Evolutionary conservation across 2,329 filamentous ascomycete genomes (phyloP), one percentile per base, ranked within the genome.

Genomic region (Aspergillus niger): DNA sequence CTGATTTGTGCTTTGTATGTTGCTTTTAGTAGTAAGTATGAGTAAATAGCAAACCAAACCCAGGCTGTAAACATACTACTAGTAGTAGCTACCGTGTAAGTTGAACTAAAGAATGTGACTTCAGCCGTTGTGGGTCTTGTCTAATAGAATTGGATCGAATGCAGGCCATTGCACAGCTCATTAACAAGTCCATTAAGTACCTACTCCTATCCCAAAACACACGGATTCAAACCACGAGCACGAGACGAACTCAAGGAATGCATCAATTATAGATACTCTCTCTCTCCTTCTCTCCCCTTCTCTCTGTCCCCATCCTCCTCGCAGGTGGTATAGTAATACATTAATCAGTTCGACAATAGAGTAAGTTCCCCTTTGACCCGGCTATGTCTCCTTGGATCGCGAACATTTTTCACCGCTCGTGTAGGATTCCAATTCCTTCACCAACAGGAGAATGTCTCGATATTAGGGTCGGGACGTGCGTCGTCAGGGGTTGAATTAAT

Each of bases 251-350:
- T 43, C 47, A 39, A 39, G 24, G 17, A 13, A 60, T 52, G 26
- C 52, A 53, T 10, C 38, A 55, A 38, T 17, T 54, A 51, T 57
- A 59, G 51, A 64, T 55, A 56, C 55, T 36, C 32, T 36, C 10
- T 36, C 32, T 36, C 13, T 13, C 32, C 13, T 2, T 20, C 20
- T 20, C 20, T 20, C 20, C 11, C 11, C 2, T 10, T 55, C 49
- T 55, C 26, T 26, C 39, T 41, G 30, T 32, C 38, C 10, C 53
- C 53, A 13, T 47, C 53, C 11, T 30, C 20, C 24, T 55, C 50
- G 30, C 55, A 60, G 26, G 57, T 59, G 55, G 57, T 59, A 47
- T 67, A 49, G 47, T 67, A 67, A 64, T 67, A 67, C 65, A 67
- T 63, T 63, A 60, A 55, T 64, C 56, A 30, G 58, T 58, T 52